These are phyloP conservation scores for Lentinus polychrous DNA, from an alignment of 1,284 basidiomycete species.

Conservation along the genomic window DNA sequence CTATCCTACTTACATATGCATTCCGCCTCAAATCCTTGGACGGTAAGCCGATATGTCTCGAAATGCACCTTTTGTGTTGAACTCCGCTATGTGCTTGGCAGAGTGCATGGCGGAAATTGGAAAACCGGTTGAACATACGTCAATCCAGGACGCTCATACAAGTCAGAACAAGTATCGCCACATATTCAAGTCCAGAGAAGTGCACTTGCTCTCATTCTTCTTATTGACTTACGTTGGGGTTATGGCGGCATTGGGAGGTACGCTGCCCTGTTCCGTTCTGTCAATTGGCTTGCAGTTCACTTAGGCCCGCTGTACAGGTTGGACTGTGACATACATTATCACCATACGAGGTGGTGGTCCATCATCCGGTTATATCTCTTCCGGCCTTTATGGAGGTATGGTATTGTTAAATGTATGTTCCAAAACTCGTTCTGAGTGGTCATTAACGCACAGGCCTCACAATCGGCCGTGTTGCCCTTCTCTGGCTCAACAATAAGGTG, in stretches of 20 bases:
- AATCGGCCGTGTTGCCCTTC: conserved; percentile 35
- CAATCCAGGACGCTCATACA: conserved; percentile 10
- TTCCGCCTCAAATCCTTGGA: conserved; percentile 49
- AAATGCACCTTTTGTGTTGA: too few species aligned
- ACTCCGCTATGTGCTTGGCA: conserved; percentile 10
- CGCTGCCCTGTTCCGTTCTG: conserved; percentile 5
- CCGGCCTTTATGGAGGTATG: conserved; percentile 43
- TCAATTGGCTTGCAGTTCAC: background rate
- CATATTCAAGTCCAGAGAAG: conserved; percentile 28
- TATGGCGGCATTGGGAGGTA: conserved; percentile 41
- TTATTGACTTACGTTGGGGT: conserved; percentile 39
- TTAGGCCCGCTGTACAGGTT: conserved; percentile 18
- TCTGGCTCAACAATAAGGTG: conserved; percentile 44
- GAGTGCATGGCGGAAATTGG: conserved; percentile 28
- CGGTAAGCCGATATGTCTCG: conserved; percentile 26
- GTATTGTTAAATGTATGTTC: background rate
- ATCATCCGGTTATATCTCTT: conserved; percentile 42
- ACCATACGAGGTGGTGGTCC: conserved; percentile 37
- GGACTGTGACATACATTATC: conserved; percentile 47
- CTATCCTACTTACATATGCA: conserved; percentile 32
- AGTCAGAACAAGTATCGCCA: conserved; percentile 29
- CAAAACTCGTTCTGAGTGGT: background rate
- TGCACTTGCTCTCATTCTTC: conserved; percentile 38
- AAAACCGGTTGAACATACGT: conserved; percentile 17
- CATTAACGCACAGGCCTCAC: conserved; percentile 29